phyloP scores from a whole-genome alignment of 805 yeast genomes.

The Yamadazyma sp. region DNA sequence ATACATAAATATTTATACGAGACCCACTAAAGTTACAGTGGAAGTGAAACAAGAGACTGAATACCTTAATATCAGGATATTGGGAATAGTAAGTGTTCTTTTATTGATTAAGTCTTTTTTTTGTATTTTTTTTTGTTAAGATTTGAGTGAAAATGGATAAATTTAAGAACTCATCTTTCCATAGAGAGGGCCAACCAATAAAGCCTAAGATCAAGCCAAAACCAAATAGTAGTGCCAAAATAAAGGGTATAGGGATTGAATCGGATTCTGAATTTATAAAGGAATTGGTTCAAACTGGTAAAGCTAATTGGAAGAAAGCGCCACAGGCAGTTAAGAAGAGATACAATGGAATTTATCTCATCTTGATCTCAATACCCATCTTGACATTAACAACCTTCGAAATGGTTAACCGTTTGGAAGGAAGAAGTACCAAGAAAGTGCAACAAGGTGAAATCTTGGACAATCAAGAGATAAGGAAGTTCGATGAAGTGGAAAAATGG shows the following conservation, averaged over 20 bases:
- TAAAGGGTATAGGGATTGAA: neutral
- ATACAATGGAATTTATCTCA: conserved; percentile 36
- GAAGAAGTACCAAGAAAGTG: conserved; percentile 37
- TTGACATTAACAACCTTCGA: conserved; percentile 32
- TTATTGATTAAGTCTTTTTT: too few species aligned
- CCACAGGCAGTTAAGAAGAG: conserved; percentile 34
- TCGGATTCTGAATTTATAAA: conserved; percentile 29
- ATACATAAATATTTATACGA: too few species aligned
- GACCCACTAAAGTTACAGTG: too few species aligned
- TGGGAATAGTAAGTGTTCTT: too few species aligned
- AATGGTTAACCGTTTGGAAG: conserved; percentile 34
- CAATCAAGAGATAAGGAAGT: conserved; percentile 30
- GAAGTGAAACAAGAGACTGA: too few species aligned
- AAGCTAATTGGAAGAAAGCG: conserved; percentile 43
- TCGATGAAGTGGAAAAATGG: conserved; percentile 41
- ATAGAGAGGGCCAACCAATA: conserved; percentile 20
- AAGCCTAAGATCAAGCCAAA: conserved; percentile 4
- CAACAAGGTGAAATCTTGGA: conserved; percentile 39
- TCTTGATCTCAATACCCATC: conserved; percentile 37
- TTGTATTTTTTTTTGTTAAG: too few species aligned
- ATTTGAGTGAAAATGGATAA: conserved; percentile 7
- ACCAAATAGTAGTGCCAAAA: neutral
- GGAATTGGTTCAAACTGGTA: conserved; percentile 37
- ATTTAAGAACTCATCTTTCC: conserved; percentile 29
- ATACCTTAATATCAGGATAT: too few species aligned